Evolutionary conservation across 2,329 filamentous ascomycete genomes (phyloP).

Genomic region (Tolypocladium nubicola): DNA sequence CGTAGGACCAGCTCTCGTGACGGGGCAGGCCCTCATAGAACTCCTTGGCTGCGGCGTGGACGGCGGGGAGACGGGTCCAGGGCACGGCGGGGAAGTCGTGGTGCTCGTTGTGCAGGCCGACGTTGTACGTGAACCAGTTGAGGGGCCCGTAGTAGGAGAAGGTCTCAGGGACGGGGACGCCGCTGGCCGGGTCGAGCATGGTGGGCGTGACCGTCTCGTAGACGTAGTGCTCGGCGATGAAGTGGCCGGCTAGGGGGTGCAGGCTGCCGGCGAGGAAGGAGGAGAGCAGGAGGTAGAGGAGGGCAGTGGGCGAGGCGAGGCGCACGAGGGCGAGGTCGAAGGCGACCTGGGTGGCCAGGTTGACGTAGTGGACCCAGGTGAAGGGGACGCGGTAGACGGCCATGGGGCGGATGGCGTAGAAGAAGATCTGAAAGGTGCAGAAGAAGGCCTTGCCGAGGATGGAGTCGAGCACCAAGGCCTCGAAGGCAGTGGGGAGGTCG

Average conservation of each 20-base stretch:
- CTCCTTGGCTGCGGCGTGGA: slow-evolving; percentile 74
- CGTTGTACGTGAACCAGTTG: slow-evolving; percentile 92
- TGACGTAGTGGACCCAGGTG: slow-evolving; percentile 74
- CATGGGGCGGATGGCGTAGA: slow-evolving; percentile 95
- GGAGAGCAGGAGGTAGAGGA: slow-evolving; percentile 78
- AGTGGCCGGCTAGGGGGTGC: slow-evolving; percentile 91
- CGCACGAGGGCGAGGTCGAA: slow-evolving; percentile 67
- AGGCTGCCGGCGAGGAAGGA: slow-evolving; percentile 90
- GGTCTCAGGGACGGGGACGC: slow-evolving; percentile 73
- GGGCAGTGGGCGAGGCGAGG: slow-evolving; percentile 48
- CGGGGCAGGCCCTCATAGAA: slow-evolving; percentile 84
- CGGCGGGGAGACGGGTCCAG: slow-evolving; percentile 73
- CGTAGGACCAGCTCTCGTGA: slow-evolving; percentile 84
- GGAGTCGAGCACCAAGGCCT: slow-evolving; percentile 88
- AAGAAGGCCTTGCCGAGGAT: slow-evolving; percentile 97
- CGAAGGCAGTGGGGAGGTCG: slow-evolving; percentile 83
- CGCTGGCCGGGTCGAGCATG: slow-evolving; percentile 46
- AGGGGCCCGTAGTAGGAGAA: slow-evolving; percentile 94
- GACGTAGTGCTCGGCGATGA: slow-evolving; percentile 96
- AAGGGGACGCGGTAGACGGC: slow-evolving; percentile 83
- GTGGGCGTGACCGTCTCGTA: slow-evolving; percentile 52
- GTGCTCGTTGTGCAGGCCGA: slow-evolving; percentile 96
- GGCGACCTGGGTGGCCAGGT: slow-evolving; percentile 62
- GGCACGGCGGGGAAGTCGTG: slow-evolving; percentile 97
- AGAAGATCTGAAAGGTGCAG: slow-evolving; percentile 97